Evolutionary conservation across 2,329 filamentous ascomycete species (phyloP).

Genomic region (Fusarium praegraminearum): DNA sequence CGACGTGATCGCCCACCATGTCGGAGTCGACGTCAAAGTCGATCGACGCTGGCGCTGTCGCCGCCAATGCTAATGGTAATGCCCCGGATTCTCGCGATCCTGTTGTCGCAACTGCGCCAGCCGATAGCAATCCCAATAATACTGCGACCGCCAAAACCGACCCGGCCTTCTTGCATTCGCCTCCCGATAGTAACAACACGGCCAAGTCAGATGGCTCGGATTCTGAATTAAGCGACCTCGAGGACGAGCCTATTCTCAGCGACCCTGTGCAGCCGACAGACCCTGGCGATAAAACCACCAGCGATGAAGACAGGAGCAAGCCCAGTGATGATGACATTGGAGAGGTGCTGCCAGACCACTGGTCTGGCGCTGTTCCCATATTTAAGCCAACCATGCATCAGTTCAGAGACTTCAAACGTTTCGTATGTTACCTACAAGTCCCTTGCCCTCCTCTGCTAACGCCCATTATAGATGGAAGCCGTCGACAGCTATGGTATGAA

Average conservation of each 20-base stretch:
- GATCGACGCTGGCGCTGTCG: conserved; percentile 66
- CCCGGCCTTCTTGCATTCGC: conserved; percentile 68
- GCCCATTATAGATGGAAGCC: conserved; percentile 73
- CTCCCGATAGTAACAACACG: conserved; percentile 72
- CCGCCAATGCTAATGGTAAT: conserved; percentile 51
- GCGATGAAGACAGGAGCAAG: conserved; percentile 54
- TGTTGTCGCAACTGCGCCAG: conserved; percentile 45
- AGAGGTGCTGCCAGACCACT: conserved; percentile 86
- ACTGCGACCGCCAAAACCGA: conserved; percentile 50
- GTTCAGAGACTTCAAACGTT: conserved; percentile 92
- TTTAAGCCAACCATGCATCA: conserved; percentile 97
- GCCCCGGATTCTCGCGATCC: conserved; percentile 51
- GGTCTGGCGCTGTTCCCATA: conserved; percentile 90
- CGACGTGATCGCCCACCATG: conserved; percentile 60
- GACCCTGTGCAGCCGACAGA: conserved; percentile 47
- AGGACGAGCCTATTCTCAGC: conserved; percentile 63
- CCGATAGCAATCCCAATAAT: conserved; percentile 50
- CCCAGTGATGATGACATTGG: conserved; percentile 72
- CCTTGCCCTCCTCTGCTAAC: conserved; percentile 43
- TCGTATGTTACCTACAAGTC: conserved; percentile 67
- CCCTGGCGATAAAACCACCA: conserved; percentile 46
- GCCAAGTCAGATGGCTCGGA: conserved; percentile 70
- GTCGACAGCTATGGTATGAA: conserved; percentile 97
- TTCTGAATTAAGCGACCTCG: conserved; percentile 75
- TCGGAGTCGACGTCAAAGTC: conserved; percentile 52